Percentiles rank a stretch among this genome's conserved stretches.
Evolutionary conservation across 176 grass and related monocot species (phyloP).

Genomic region (Pharus latifolius): DNA sequence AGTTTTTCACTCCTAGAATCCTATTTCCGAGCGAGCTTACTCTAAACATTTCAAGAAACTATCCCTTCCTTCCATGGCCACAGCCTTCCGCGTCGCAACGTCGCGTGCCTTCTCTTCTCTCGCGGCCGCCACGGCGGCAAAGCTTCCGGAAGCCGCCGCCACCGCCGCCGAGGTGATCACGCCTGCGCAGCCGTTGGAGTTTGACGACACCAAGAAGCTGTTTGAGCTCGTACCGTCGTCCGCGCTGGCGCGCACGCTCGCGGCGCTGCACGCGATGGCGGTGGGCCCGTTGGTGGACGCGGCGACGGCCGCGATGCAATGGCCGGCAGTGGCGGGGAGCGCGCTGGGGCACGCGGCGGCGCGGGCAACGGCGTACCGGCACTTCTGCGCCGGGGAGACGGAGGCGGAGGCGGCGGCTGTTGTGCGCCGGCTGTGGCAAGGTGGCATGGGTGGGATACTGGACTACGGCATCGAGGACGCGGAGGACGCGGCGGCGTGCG

Average conservation of each 20-base stretch:
- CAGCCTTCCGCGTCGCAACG: slow-evolving; percentile 28
- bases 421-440: slow-evolving; percentile 38
- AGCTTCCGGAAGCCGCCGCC: slow-evolving; percentile 41
- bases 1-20: too few relatives aligned
- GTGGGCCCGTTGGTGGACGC: slow-evolving; percentile 54
- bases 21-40: too few relatives aligned
- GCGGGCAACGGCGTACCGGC: slow-evolving; percentile 46
- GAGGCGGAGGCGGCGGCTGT: slow-evolving; percentile 39
- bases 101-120: slow-evolving; percentile 33
- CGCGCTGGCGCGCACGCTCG: slow-evolving; percentile 45
- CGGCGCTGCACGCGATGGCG: slow-evolving; percentile 52
- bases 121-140: slow-evolving; percentile 32
- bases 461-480: slow-evolving; percentile 96
- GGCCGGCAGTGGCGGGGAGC: slow-evolving; percentile 30
- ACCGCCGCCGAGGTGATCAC: slow-evolving; percentile 10
- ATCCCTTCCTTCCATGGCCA: slow-evolving; percentile 57
- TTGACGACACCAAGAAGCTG: slow-evolving; percentile 47
- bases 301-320: slow-evolving; percentile 36
- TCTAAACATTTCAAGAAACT: too few relatives aligned
- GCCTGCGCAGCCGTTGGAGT: slow-evolving; percentile 30
- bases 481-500: slow-evolving; percentile 45
- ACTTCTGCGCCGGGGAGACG: slow-evolving; percentile 84
- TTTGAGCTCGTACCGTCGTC: slow-evolving; percentile 50
- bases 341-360: slow-evolving; percentile 24
- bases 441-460: slow-evolving; percentile 57